phyloP scores from a whole-genome alignment of 176 grass and related monocot species.

The Zoysia pacifica region DNA sequence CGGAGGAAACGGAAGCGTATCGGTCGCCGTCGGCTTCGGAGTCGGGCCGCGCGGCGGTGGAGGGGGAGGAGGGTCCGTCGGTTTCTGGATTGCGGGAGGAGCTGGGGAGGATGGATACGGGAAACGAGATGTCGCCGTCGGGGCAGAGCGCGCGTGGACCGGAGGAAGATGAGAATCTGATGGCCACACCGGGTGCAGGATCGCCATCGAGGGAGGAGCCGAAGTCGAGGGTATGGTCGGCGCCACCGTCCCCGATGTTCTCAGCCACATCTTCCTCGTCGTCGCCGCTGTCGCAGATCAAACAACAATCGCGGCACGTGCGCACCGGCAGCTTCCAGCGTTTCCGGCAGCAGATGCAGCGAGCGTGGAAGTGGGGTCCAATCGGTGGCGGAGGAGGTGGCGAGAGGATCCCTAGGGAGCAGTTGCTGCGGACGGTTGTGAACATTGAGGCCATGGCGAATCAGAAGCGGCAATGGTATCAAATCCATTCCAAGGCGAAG shows the following conservation, averaged over 20 bases:
- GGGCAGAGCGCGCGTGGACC: slow-evolving; percentile 18
- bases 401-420: slow-evolving; percentile 57
- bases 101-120: slow-evolving; percentile 1
- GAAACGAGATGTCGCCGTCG: slow-evolving; percentile 15
- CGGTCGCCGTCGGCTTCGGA: slow-evolving; percentile 28
- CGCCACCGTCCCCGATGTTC: slow-evolving; percentile 37
- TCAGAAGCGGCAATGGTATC: slow-evolving; percentile 92
- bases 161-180: slow-evolving; percentile 40
- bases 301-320: slow-evolving; percentile 57
- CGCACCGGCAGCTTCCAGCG: slow-evolving; percentile 84
- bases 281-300: slow-evolving; percentile 39
- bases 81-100: slow-evolving; percentile 29
- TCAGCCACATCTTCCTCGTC: slow-evolving; percentile 30
- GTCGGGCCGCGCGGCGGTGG: neutral
- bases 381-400: slow-evolving; percentile 34
- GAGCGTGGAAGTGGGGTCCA: slow-evolving; percentile 84
- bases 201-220: slow-evolving; percentile 41
- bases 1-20: slow-evolving; percentile 30
- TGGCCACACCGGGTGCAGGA: neutral
- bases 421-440: slow-evolving; percentile 51
- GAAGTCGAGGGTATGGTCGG: slow-evolving; percentile 29
- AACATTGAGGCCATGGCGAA: slow-evolving; percentile 96
- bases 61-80: slow-evolving; percentile 8
- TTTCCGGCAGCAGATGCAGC: slow-evolving; percentile 86
- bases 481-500: slow-evolving; percentile 71